Conservation (phyloP, 2,329 filamentous ascomycete genomes). For the Paracorniculantispora psalliotae region DNA sequence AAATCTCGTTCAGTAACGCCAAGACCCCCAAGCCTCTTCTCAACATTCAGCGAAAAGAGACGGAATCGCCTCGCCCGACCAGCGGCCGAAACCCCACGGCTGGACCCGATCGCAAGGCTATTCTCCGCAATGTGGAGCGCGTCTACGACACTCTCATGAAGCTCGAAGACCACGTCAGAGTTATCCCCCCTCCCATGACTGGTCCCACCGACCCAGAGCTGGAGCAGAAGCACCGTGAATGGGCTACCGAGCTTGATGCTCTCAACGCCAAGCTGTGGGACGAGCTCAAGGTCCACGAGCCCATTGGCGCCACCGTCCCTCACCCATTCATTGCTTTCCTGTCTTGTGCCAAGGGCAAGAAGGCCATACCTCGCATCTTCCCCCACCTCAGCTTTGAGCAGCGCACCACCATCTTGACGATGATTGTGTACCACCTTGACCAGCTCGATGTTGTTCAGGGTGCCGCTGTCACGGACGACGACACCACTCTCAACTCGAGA, state of each 20-base stretch:
- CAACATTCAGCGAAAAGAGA: conserved; percentile 87
- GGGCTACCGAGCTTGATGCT: conserved; percentile 54
- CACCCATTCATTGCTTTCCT: conserved; percentile 97
- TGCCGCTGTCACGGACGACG: conserved; percentile 68
- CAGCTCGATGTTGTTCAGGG: conserved; percentile 83
- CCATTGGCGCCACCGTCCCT: conserved; percentile 68
- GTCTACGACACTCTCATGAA: conserved; percentile 87
- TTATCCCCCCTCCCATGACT: conserved; percentile 60
- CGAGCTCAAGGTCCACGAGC: conserved; percentile 87
- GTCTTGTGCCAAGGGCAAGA: conserved; percentile 93
- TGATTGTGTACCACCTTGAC: conserved; percentile 92
- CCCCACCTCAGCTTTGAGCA: conserved; percentile 88
- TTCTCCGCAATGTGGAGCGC: conserved; percentile 80
- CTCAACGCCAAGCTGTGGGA: conserved; percentile 80
- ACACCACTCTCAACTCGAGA: conserved; percentile 64
- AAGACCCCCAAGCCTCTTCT: conserved; percentile 94
- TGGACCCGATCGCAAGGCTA: conserved; percentile 72
- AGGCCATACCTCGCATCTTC: conserved; percentile 91
- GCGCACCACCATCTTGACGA: conserved; percentile 89
- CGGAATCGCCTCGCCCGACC: conserved; percentile 49
- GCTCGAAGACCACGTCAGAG: conserved; percentile 87
- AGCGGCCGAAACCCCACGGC: conserved; percentile 36
- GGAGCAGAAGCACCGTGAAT: conserved; percentile 71
- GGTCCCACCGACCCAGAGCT: conserved; percentile 58
- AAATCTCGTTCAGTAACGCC: conserved; percentile 98